Conservation (phyloP, 176 grass and related monocot genomes). For the Tillandsia fasciculata region DNA sequence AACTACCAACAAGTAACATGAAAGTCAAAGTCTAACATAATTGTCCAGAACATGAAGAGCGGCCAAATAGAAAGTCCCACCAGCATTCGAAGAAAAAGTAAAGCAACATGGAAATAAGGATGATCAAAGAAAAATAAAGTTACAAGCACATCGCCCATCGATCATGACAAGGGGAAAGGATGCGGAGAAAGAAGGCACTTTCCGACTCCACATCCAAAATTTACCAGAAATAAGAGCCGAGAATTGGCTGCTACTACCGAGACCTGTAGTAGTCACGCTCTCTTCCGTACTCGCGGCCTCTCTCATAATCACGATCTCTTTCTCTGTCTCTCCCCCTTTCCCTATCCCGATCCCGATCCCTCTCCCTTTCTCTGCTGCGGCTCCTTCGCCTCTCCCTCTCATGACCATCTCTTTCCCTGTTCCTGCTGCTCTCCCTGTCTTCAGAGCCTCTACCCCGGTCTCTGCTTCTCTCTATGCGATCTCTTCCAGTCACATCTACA, state of each 20-base stretch:
- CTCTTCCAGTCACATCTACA: slow-evolving; percentile 31
- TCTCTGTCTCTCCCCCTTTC: slow-evolving; percentile 50
- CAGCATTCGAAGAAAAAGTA: no score
- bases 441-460: slow-evolving; percentile 34
- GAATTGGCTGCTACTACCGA: background rate
- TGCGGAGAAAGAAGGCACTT: background rate
- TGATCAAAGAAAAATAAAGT: no score
- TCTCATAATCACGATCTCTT: slow-evolving; percentile 33
- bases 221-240: background rate
- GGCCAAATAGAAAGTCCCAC: no score
- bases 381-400: slow-evolving; percentile 39
- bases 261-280: slow-evolving; percentile 30
- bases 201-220: background rate
- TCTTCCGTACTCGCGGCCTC: slow-evolving; percentile 28
- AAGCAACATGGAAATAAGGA: no score
- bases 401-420: slow-evolving; percentile 38
- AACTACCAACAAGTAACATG: no score
- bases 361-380: slow-evolving; percentile 39
- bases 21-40: no score
- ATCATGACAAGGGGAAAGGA: background rate
- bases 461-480: slow-evolving; percentile 35
- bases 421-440: slow-evolving; percentile 37
- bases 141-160: no score
- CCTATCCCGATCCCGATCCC: slow-evolving; percentile 41
- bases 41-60: no score